Percentiles rank a stretch among this genome's conserved stretches.
Evolutionary conservation across 1,139 yeast genomes (phyloP).

Genomic region (Pichia sp.): DNA sequence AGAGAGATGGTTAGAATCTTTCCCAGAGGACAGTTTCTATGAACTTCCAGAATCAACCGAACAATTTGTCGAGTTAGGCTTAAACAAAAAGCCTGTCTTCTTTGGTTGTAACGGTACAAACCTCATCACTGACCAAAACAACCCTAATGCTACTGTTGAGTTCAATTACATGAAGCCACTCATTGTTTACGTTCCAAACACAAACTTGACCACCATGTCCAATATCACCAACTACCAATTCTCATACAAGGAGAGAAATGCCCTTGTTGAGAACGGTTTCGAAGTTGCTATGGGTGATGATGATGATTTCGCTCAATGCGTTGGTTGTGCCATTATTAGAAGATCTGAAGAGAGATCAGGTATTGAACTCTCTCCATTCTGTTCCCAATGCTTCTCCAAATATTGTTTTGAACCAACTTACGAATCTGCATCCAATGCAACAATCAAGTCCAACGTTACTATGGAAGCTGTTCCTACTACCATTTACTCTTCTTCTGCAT

Average conservation of each 20-base stretch:
- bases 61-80: conserved; percentile 35
- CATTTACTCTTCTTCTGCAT: conserved; percentile 13
- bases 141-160: conserved; percentile 18
- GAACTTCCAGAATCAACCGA: conserved; percentile 39
- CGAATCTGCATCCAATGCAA: conserved; percentile 1
- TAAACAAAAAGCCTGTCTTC: conserved; percentile 42
- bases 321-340: conserved; percentile 54
- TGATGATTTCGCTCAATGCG: conserved; percentile 38
- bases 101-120: conserved; percentile 39
- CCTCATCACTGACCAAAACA: conserved; percentile 27
- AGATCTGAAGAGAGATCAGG: conserved; percentile 42
- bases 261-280: conserved; percentile 46
- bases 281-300: conserved; percentile 35
- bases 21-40: conserved; percentile 39
- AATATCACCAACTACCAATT: conserved; percentile 42
- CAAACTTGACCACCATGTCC: conserved; percentile 38
- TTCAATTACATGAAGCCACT: conserved; percentile 41
- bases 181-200: conserved; percentile 48
- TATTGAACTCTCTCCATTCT: conserved; percentile 25
- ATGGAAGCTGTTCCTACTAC: conserved; percentile 14
- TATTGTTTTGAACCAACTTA: conserved; percentile 29
- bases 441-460: conserved; percentile 2
- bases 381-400: conserved; percentile 31
- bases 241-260: conserved; percentile 35
- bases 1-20: conserved; percentile 32